Evolutionary conservation across 805 yeast species (phyloP), one percentile per base, ranked within the genome.

Genomic region (Yarrowia porcina): DNA sequence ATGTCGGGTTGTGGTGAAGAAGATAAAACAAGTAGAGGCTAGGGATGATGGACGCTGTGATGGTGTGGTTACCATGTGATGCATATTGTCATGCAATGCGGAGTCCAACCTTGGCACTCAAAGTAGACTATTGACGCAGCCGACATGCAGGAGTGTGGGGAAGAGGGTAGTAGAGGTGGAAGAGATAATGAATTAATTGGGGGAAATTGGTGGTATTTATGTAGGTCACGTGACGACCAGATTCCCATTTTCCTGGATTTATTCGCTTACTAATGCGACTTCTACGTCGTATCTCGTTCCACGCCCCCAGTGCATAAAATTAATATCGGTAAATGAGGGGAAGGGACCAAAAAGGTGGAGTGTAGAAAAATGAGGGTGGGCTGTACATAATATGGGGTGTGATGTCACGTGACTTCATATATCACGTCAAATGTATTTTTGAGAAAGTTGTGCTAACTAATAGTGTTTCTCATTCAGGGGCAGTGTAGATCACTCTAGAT

Each of bases 61-160:
- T 44, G 47, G 49, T 27, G 49, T 27, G 49, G 49, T 44, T 44
- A 44, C 49, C 49, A 44, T 44, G 49, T 44, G 49, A 44, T 44
- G 49, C 49, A 44, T 44, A 44, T 44, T 44, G 27, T 44, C 49
- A 44, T 44, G 49, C 49, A 44, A 44, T 44, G 49, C 49, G 49
- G 49, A 27, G 33, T 18, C 23, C 25, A 44, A 44, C 49, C 33
- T 44, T 44, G 49, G 12, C 23, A n/a, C 12, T 17, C 21, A 39
- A 21, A 39, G 21, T 20, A n/a, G 45, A 39, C 45, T 39, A 39
- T 39, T 39, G 10, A 7, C 45, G 45, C 45, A 39, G 45, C 45
- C 15, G 17, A 39, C 28, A 39, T 39, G 45, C 45, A 39, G 45
- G 45, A 39, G 45, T 39, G 45, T 39, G 45, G 45, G 45, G 45